Evolutionary conservation across 2,329 filamentous ascomycete genomes (phyloP).

Genomic region (Teratosphaeria gauchensis): DNA sequence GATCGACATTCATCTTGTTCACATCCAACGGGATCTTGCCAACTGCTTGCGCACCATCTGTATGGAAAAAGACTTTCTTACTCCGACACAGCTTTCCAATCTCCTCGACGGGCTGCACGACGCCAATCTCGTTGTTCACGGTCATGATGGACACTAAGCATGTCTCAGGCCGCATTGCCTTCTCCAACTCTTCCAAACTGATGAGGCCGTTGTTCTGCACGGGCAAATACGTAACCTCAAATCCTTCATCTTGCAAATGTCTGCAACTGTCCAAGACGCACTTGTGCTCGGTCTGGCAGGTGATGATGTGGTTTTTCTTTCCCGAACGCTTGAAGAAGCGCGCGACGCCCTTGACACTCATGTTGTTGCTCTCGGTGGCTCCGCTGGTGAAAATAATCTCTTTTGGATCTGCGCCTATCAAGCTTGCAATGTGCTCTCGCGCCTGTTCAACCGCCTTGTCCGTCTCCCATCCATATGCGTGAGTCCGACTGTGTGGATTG

Average conservation of each 20-base stretch:
- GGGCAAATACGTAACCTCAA: constrained; percentile 91
- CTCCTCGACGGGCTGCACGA: constrained; percentile 91
- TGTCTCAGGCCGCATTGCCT: constrained; percentile 83
- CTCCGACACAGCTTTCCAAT: constrained; percentile 86
- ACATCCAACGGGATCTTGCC: constrained; percentile 96
- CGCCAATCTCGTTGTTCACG: constrained; percentile 98
- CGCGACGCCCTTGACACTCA: constrained; percentile 98
- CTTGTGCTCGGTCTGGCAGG: constrained; percentile 96
- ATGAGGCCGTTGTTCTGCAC: constrained; percentile 82
- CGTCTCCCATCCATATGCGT: constrained; percentile 97
- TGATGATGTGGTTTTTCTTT: constrained; percentile 98
- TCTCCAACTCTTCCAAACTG: constrained; percentile 72
- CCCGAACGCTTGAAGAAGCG: constrained; percentile 85
- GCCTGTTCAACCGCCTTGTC: constrained; percentile 89
- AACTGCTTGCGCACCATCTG: constrained; percentile 92
- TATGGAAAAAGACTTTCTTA: constrained; percentile 97
- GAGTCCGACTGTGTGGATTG: constrained; percentile 93
- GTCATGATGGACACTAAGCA: constrained; percentile 94
- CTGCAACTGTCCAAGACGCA: constrained; percentile 95
- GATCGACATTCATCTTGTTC: constrained; percentile 93
- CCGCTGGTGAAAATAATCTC: constrained; percentile 99
- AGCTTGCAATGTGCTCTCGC: constrained; percentile 66
- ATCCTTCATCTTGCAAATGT: constrained; percentile 93
- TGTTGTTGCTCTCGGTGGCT: constrained; percentile 97
- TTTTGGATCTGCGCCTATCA: constrained; percentile 91